Evolutionary conservation across 139 green algal genomes (phyloP).

Genomic region (Chlorella sp.): DNA sequence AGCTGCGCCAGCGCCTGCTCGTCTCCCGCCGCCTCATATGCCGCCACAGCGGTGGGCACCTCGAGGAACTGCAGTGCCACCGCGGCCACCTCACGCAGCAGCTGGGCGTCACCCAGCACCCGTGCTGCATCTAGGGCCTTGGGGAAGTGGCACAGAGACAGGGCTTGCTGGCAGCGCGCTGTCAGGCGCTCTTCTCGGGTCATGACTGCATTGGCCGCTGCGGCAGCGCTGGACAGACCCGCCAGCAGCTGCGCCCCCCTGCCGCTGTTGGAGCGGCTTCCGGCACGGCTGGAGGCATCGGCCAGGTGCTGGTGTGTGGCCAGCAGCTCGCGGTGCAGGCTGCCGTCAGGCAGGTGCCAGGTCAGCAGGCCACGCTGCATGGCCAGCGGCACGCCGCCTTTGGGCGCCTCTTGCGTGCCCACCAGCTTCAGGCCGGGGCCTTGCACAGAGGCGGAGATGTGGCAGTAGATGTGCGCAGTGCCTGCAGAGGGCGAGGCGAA

Average conservation of each 20-base stretch:
- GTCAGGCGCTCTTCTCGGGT: not conserved
- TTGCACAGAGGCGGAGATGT: conserved; percentile 53
- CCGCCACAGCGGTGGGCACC: conserved; percentile 66
- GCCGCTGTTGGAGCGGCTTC: not conserved
- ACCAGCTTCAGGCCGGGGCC: conserved; percentile 57
- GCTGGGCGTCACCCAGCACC: conserved; percentile 51
- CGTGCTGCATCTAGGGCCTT: conserved; percentile 61
- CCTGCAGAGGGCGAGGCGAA: not conserved
- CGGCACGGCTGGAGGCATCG: not conserved
- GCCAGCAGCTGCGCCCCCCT: not conserved
- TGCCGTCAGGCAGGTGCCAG: conserved; percentile 49
- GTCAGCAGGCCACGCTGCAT: conserved; percentile 56
- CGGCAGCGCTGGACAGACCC: not conserved
- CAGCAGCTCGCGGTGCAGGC: conserved; percentile 11
- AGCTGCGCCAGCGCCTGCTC: conserved; percentile 73
- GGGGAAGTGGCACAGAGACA: conserved; percentile 55
- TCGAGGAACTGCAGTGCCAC: conserved; percentile 73
- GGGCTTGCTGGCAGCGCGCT: conserved; percentile 47
- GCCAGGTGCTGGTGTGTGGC: conserved; percentile 9
- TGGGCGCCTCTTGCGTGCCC: conserved; percentile 39
- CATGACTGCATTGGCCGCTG: not conserved
- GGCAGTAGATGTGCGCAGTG: conserved; percentile 55
- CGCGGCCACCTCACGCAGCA: conserved; percentile 62
- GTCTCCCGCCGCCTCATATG: conserved; percentile 66
- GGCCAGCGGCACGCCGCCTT: conserved; percentile 60